Percentiles rank a stretch among this genome's conserved stretches.
phyloP scores from a whole-genome alignment of 2,329 filamentous ascomycete species.

The Pseudogymnoascus sp. region DNA sequence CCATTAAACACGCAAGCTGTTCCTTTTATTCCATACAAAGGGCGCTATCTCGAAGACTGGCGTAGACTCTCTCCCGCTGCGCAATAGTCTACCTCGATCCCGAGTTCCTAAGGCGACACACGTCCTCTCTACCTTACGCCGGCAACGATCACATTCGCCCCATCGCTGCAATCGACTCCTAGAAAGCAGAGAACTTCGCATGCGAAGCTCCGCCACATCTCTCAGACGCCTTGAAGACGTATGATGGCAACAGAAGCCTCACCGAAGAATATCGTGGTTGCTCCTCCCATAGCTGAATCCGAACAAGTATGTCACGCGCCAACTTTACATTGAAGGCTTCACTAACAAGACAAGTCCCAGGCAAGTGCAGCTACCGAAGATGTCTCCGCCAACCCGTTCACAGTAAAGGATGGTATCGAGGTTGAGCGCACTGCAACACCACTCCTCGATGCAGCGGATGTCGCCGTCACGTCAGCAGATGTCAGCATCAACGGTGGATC shows the following conservation, averaged over 20 bases:
- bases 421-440: slow-evolving; percentile 46
- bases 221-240: slow-evolving; percentile 40
- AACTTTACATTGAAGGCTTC: slow-evolving; percentile 4
- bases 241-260: slow-evolving; percentile 61
- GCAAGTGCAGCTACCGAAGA: slow-evolving; percentile 37
- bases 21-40: slow-evolving; percentile 2
- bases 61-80: slow-evolving; percentile 2
- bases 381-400: slow-evolving; percentile 34
- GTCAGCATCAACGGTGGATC: slow-evolving; percentile 69
- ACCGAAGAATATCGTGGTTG: slow-evolving; percentile 40
- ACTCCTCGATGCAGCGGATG: slow-evolving; percentile 51
- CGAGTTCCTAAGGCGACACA: slow-evolving; percentile 9
- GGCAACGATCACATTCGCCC: slow-evolving; percentile 1
- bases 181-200: slow-evolving; percentile 24
- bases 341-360: background rate
- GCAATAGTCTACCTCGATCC: background rate
- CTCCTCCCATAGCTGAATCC: slow-evolving; percentile 15
- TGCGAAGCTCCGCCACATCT: slow-evolving; percentile 30
- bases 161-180: background rate
- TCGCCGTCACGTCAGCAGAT: slow-evolving; percentile 55
- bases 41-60: slow-evolving; percentile 7
- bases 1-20: slow-evolving; percentile 7
- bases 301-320: slow-evolving; percentile 14
- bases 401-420: slow-evolving; percentile 44
- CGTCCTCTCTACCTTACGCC: slow-evolving; percentile 7